Base-by-base conservation (phyloP, 768 basidiomycete genomes). In the Mycena amicta region DNA sequence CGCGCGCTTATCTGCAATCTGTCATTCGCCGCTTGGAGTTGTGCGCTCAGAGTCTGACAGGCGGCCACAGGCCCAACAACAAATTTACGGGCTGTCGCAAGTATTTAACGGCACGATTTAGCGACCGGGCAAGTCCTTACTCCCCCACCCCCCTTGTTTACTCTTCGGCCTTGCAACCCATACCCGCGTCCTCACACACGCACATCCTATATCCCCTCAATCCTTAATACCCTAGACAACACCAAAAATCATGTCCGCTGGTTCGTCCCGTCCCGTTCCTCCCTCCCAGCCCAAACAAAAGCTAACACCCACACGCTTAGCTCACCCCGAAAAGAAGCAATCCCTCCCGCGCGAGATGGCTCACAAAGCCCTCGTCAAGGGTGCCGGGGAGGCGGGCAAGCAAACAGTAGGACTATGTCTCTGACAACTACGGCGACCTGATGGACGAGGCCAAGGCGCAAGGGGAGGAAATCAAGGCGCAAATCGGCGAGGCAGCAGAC, bases 401-500 rank as follows among this genome's bases (percentile, higher is more conserved):
- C 37, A 72, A 57, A 63, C 67, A 3, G 59, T 65, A n/a, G n/a
- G 66, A 72, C 15, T 70, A 72, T 31, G 55, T 61, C 12, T 58
- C 56, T 30, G 68, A 67, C n/a, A 52, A 65, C 45, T 37, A 27
- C 20, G 28, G 50, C 26, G 41, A 43, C 13, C 20, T 54, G 30
- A 18, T 28, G 26, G 52, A 54, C 22, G 30, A 49, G 12, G 57
- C 52, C 18, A 33, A 59, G 33, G 51, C 25, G 4, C 50, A 65
- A 46, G 20, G 56, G 11, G 61, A 62, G 3, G 52, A 67, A 5
- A 66, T 45, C 67, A n/a, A n/a, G n/a, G n/a, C 67, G 25, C 59
- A 71, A 41, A 54, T 71, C 25, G 68, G 69, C n/a, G 65, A 70
- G 16, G 68, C 67, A 2, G 70, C 68, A 47, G 68, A 66, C 23